phyloP scores from a whole-genome alignment of 768 basidiomycete species.

The Boletus insuetus region DNA sequence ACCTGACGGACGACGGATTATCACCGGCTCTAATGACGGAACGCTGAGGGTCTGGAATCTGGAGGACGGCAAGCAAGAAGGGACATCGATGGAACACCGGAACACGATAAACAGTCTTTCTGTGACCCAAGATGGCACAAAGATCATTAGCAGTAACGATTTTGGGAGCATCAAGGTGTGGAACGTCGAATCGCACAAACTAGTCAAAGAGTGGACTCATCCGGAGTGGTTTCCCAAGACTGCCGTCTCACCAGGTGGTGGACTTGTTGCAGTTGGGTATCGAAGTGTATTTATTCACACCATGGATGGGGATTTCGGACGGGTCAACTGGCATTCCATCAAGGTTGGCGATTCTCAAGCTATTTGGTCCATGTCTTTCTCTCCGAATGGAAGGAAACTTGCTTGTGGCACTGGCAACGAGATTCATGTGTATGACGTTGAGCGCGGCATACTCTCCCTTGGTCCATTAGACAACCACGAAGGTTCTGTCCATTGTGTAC shows the following conservation, averaged over 20 bases:
- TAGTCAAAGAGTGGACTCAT: not conserved
- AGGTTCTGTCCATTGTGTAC: not conserved
- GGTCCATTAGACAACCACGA: not conserved
- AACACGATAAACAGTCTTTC: too few species aligned
- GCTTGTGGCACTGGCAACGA: not conserved
- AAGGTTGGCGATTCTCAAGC: fast-evolving
- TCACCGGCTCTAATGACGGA: too few species aligned
- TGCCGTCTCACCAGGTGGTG: constrained; percentile 3
- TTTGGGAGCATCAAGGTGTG: too few species aligned
- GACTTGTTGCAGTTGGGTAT: not conserved
- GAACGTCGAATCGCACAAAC: not conserved
- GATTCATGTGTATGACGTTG: not conserved
- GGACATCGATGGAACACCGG: too few species aligned
- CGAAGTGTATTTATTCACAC: not conserved
- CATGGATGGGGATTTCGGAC: not conserved
- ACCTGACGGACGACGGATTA: too few species aligned
- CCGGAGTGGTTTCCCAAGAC: not conserved
- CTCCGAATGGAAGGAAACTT: constrained; percentile 1
- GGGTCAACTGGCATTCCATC: not conserved
- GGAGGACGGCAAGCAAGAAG: too few species aligned
- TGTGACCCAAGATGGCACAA: too few species aligned
- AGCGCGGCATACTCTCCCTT: not conserved
- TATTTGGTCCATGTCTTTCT: not conserved
- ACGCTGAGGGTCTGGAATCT: too few species aligned
- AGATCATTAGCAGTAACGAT: too few species aligned